Evolutionary conservation across 139 green algal species (phyloP).

Genomic region (Chlorella ohadii): DNA sequence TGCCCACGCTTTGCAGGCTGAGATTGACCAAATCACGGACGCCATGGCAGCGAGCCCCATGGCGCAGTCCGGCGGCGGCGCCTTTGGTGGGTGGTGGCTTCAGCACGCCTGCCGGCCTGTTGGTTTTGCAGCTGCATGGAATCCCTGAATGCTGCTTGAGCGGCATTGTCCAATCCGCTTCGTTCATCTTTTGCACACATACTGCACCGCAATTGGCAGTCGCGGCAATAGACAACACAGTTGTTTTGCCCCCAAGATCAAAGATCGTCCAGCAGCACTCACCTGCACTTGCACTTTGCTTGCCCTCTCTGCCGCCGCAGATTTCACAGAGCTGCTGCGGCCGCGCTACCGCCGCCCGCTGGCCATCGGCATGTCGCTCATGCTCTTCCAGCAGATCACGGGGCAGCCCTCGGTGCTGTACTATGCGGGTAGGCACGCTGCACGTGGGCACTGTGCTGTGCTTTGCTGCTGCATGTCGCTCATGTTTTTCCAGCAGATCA

Average conservation of each 20-base stretch:
- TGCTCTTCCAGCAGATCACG: slow-evolving; percentile 94
- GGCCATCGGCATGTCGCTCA: slow-evolving; percentile 70
- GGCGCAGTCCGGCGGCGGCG: slow-evolving; percentile 3
- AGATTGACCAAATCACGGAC: slow-evolving; percentile 29
- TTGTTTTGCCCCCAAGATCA: too few relatives aligned
- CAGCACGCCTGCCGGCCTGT: not conserved
- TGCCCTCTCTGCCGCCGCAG: not conserved
- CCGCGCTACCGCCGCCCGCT: slow-evolving; percentile 65
- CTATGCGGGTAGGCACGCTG: slow-evolving; percentile 82
- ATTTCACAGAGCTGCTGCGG: slow-evolving; percentile 30
- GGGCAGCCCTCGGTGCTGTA: slow-evolving; percentile 95
- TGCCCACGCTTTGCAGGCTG: not conserved
- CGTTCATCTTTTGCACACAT: too few relatives aligned
- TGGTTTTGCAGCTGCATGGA: not conserved
- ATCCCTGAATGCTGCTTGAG: too few relatives aligned
- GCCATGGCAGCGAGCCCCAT: slow-evolving; percentile 27
- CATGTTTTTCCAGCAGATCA: too few relatives aligned
- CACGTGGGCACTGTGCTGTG: too few relatives aligned
- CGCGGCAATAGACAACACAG: too few relatives aligned
- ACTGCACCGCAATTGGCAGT: too few relatives aligned
- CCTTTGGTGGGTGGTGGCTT: slow-evolving; percentile 1
- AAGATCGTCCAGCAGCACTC: too few relatives aligned
- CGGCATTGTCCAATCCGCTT: too few relatives aligned
- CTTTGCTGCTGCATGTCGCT: too few relatives aligned
- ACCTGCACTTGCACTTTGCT: too few relatives aligned